Base-by-base conservation (phyloP, 1,284 basidiomycete genomes). In the Mycosarcoma maydis region DNA sequence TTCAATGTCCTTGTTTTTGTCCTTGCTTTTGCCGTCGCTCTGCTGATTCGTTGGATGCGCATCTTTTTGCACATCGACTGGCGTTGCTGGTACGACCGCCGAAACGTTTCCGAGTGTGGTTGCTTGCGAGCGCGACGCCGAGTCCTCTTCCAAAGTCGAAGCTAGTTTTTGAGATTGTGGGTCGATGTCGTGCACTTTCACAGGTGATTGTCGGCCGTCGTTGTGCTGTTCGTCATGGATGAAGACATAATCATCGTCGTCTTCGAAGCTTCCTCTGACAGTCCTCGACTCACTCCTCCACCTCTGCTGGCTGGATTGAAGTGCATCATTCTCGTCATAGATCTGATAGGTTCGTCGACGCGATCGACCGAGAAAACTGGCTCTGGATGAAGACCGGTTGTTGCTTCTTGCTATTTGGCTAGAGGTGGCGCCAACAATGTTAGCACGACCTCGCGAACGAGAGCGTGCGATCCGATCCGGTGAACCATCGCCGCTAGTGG, bases 311-410 rank as follows among this genome's bases (percentile, higher is more conserved):
- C 37, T 22, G 23, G 7, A 22, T 19, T 11, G 27, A 3, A n/a
- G 6, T 3, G 33, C 17, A 4, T 51, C 22, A 4, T 32, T 20
- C 5, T 39, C 44, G 8, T 52, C 30, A 26, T 62, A 62, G 51
- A 58, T 61, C 38, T 69, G 59, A 24, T 69, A 69, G 27, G 62
- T 47, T 10, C 66, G 54, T 17, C 59, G 59, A 7, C 66, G 66
- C 10, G 66, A 52, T 34, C 66, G 41, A 29, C 66, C 66, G 2
- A 69, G 42, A 37, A 69, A 69, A 36, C 66, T 69, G 2, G 66
- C 66, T 33, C 66, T 46, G 4, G 66, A 64, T 0, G 54, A 53
- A 5, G 66, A 69, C n/a, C 59, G 51, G 34, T 52, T 64, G 50
- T 1, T 38, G 26, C 54, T 50, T 8, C 61, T 33, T 0, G 55